These are phyloP conservation scores for Trichosporon ovoides DNA, from an alignment of 1,284 basidiomycete genomes.

Conservation along the genomic window DNA sequence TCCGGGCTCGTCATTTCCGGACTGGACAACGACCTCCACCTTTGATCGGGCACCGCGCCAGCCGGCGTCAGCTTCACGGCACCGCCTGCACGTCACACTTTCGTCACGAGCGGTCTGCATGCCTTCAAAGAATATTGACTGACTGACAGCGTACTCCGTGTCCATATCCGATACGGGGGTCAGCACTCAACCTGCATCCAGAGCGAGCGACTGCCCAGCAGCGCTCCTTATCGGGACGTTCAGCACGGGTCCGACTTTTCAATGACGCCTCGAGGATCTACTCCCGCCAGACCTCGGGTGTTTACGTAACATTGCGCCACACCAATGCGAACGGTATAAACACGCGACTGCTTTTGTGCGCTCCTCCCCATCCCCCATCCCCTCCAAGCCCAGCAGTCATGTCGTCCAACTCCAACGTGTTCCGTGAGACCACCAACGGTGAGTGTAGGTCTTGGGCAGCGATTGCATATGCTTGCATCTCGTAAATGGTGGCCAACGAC, in stretches of 20 bases:
- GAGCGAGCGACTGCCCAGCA: too few relatives aligned
- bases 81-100: background rate
- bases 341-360: conserved; percentile 22
- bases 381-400: background rate
- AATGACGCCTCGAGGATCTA: too few relatives aligned
- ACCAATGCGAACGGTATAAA: conserved; percentile 5
- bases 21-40: background rate
- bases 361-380: conserved; percentile 1
- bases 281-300: background rate
- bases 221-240: too few relatives aligned
- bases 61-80: background rate
- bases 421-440: conserved; percentile 22
- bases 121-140: too few relatives aligned
- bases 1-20: background rate
- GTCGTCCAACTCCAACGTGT: conserved; percentile 19
- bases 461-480: background rate
- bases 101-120: too few relatives aligned
- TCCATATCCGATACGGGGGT: too few relatives aligned
- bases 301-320: conserved; percentile 13
- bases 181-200: too few relatives aligned
- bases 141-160: too few relatives aligned
- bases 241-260: too few relatives aligned
- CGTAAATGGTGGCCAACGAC: too few relatives aligned
- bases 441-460: background rate
- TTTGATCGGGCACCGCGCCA: background rate